Conservation (phyloP, 2,329 filamentous ascomycete species). For the Colletotrichum coccodes region DNA sequence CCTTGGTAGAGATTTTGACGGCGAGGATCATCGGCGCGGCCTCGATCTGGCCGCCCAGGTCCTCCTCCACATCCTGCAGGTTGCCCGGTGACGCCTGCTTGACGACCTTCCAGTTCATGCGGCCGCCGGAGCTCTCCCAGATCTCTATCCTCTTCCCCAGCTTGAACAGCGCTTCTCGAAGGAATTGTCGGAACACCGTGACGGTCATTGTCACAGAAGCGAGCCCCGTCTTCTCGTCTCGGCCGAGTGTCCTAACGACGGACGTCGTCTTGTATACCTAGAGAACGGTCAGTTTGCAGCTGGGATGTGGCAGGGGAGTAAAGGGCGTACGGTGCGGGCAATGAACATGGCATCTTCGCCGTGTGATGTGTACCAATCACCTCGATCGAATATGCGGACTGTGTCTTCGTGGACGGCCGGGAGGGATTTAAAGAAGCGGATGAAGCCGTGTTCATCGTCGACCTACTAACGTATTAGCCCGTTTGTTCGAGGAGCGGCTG, state of each 20-base stretch:
- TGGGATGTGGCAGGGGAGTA: not conserved
- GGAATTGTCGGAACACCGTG: slow-evolving; percentile 94
- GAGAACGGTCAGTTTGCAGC: not conserved
- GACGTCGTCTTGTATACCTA: slow-evolving; percentile 98
- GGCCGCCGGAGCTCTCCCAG: slow-evolving; percentile 78
- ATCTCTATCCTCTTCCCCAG: slow-evolving; percentile 93
- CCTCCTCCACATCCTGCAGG: slow-evolving; percentile 95
- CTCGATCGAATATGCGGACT: slow-evolving; percentile 90
- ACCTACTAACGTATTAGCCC: slow-evolving; percentile 64
- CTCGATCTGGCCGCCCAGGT: slow-evolving; percentile 87
- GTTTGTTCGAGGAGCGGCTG: slow-evolving; percentile 7
- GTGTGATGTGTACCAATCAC: slow-evolving; percentile 96
- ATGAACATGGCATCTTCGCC: slow-evolving; percentile 87
- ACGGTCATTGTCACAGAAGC: slow-evolving; percentile 95
- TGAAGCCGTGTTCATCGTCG: slow-evolving; percentile 97
- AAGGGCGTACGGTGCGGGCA: slow-evolving; percentile 71
- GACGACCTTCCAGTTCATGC: slow-evolving; percentile 90
- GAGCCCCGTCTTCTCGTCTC: slow-evolving; percentile 83
- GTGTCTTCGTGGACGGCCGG: slow-evolving; percentile 77
- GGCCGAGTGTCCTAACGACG: slow-evolving; percentile 89
- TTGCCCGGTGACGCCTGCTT: slow-evolving; percentile 97
- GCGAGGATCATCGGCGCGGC: slow-evolving; percentile 94
- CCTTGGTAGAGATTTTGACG: slow-evolving; percentile 91
- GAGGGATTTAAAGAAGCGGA: slow-evolving; percentile 93
- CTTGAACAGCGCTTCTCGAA: slow-evolving; percentile 92